phyloP scores from a whole-genome alignment of 495 filamentous ascomycete species.

The Aspergillus leporis region DNA sequence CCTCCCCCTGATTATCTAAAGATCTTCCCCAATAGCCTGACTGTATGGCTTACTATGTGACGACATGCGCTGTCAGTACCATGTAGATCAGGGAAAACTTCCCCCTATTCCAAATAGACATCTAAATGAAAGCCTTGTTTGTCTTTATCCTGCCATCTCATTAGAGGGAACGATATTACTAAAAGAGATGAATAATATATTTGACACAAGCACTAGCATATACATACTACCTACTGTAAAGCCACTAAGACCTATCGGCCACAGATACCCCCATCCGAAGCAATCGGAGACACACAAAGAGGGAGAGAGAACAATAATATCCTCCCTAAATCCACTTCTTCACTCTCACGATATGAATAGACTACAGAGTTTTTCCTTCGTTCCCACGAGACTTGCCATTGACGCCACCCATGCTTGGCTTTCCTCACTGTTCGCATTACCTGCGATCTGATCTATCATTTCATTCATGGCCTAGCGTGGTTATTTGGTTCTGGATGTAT shows the following conservation, averaged over 20 bases:
- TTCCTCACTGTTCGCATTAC: neutral
- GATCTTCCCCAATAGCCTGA: neutral
- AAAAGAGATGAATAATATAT: neutral
- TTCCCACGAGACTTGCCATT: neutral
- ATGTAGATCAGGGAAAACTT: no score
- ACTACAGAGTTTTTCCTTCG: neutral
- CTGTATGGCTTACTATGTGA: neutral
- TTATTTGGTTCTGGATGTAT: neutral
- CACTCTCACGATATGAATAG: neutral
- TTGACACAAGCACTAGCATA: neutral
- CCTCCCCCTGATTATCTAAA: neutral
- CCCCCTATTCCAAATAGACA: neutral
- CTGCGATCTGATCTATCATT: neutral
- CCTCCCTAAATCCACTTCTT: neutral
- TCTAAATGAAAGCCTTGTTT: neutral
- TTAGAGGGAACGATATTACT: neutral
- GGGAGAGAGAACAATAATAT: neutral
- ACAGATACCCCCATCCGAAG: neutral
- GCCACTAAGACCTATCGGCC: neutral
- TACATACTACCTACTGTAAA: neutral
- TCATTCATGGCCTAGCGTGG: neutral
- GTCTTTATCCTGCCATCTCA: neutral
- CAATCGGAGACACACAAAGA: neutral
- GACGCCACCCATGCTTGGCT: slow-evolving; percentile 3
- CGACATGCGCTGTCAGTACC: neutral